Percentiles rank a stretch among this genome's conserved stretches.
phyloP scores from a whole-genome alignment of 768 basidiomycete species.

The Suillus subalutaceus region DNA sequence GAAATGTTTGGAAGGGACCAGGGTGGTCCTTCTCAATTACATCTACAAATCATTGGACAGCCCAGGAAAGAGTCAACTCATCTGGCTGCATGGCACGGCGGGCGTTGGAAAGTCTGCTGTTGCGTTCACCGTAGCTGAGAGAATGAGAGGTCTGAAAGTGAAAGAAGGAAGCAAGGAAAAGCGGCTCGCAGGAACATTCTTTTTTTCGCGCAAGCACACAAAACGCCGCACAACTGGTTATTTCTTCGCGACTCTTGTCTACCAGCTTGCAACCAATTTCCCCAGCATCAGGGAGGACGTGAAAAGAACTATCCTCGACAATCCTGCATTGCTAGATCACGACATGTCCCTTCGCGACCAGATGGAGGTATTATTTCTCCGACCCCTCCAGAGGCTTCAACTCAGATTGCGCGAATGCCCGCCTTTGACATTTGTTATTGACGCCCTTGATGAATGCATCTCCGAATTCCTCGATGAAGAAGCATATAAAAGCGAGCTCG shows the following conservation, averaged over 20 bases:
- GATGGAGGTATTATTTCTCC: neutral
- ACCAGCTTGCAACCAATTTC: neutral
- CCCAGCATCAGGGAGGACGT: neutral
- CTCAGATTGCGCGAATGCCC: neutral
- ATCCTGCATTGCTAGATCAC: neutral
- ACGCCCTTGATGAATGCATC: neutral
- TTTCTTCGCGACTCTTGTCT: neutral
- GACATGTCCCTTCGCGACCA: neutral
- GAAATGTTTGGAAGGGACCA: neutral
- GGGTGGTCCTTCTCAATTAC: neutral
- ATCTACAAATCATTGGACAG: no score
- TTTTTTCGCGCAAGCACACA: neutral
- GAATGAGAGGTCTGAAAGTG: neutral
- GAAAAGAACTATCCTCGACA: neutral
- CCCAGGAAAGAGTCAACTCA: no score
- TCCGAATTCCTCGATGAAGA: neutral
- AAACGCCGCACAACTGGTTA: neutral
- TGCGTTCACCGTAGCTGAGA: neutral
- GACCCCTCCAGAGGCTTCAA: neutral
- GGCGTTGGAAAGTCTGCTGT: neutral
- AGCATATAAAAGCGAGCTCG: neutral
- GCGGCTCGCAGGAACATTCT: neutral
- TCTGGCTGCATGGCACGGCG: neutral
- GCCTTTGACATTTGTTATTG: neutral
- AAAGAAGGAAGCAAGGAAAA: neutral